These are phyloP conservation scores for Auricularia auricula-judae DNA, from an alignment of 768 basidiomycete genomes.

Conservation along the genomic window DNA sequence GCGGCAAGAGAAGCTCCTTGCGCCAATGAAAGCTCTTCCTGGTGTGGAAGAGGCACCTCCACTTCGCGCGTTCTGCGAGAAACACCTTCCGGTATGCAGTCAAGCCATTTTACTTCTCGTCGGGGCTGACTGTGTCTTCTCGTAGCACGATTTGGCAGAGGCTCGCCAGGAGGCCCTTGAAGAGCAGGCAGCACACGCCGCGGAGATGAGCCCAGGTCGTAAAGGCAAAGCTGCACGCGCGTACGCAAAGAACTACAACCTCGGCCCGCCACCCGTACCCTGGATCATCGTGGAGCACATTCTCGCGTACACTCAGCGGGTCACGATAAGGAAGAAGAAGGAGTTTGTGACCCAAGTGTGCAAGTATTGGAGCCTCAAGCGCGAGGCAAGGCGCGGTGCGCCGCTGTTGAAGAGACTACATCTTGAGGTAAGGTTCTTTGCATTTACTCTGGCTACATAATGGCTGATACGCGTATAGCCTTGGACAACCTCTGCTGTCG, in stretches of 20 bases:
- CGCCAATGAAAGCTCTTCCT: slow-evolving; percentile 78
- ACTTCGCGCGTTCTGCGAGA: slow-evolving; percentile 78
- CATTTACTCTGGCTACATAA: not conserved
- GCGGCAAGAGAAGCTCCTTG: slow-evolving; percentile 68
- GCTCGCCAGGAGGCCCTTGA: slow-evolving; percentile 43
- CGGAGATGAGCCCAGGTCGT: slow-evolving; percentile 1
- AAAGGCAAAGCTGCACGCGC: slow-evolving; percentile 76
- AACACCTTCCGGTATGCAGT: slow-evolving; percentile 71
- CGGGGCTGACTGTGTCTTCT: not conserved
- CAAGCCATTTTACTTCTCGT: not conserved
- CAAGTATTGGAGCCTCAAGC: slow-evolving; percentile 94
- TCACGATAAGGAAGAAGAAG: slow-evolving; percentile 61
- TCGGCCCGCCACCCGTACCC: slow-evolving; percentile 88
- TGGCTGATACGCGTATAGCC: slow-evolving; percentile 29
- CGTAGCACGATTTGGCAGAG: slow-evolving; percentile 60
- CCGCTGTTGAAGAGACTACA: slow-evolving; percentile 88
- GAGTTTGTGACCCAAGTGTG: slow-evolving; percentile 72
- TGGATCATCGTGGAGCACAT: slow-evolving; percentile 73
- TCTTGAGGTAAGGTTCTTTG: slow-evolving; percentile 44
- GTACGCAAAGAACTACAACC: slow-evolving; percentile 84
- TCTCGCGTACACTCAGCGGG: slow-evolving; percentile 55
- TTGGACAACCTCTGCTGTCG: slow-evolving; percentile 75
- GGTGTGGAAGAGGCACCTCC: slow-evolving; percentile 56
- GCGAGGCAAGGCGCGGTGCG: slow-evolving; percentile 87
- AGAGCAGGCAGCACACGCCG: slow-evolving; percentile 28